These are phyloP conservation scores for Nematocida sp. DNA, from an alignment of 371 early-diverging fungal species.

Conservation along the genomic window DNA sequence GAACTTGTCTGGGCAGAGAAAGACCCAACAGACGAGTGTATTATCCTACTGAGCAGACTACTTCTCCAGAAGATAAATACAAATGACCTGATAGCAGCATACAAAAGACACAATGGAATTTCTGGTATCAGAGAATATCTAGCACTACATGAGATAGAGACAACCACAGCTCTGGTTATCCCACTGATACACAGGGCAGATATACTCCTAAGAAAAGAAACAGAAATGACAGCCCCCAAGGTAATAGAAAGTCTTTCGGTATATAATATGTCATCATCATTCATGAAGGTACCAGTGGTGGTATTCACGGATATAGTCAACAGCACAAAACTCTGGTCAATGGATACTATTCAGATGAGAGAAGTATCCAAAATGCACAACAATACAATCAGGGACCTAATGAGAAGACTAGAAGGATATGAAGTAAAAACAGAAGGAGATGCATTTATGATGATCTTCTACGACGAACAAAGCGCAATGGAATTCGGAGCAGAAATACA, in stretches of 20 bases:
- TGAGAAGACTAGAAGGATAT: conserved; percentile 77
- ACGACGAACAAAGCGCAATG: conserved; percentile 73
- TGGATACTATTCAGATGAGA: conserved; percentile 74
- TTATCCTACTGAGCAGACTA: background rate
- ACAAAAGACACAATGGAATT: conserved; percentile 3
- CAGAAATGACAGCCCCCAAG: conserved; percentile 11
- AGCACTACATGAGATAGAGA: conserved; percentile 17
- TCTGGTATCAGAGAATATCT: conserved; percentile 6
- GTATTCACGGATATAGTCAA: conserved; percentile 88
- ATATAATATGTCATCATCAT: conserved; percentile 29
- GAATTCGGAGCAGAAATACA: conserved; percentile 82
- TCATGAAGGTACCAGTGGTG: conserved; percentile 67
- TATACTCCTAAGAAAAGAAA: background rate
- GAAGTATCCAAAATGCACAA: conserved; percentile 79
- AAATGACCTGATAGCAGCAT: conserved; percentile 26
- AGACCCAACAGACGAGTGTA: conserved; percentile 4
- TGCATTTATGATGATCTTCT: conserved; percentile 84
- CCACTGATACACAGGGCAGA: conserved; percentile 10
- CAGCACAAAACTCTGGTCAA: conserved; percentile 85
- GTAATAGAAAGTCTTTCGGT: conserved; percentile 31
- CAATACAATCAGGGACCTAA: conserved; percentile 72
- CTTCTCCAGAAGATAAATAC: background rate
- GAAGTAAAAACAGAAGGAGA: conserved; percentile 94
- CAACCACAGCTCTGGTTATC: background rate
- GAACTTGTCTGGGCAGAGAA: background rate